Percentiles rank a stretch among this genome's conserved stretches.
These are phyloP conservation scores for Alternaria triticina DNA, from an alignment of 2,329 filamentous ascomycete genomes.

Conservation along the genomic window DNA sequence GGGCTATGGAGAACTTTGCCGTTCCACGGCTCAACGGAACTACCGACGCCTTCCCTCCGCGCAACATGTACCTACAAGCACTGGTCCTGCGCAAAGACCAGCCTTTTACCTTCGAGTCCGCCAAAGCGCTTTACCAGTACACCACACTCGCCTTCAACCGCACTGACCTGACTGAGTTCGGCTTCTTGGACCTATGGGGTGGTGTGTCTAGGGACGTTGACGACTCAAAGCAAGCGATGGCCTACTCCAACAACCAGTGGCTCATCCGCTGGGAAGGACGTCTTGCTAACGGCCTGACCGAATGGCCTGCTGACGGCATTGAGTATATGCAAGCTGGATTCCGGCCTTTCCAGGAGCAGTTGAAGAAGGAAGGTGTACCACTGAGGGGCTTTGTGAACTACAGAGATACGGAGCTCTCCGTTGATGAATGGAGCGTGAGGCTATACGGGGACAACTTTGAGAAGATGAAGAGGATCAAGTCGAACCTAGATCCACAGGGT, in stretches of 20 bases:
- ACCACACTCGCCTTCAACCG: conserved; percentile 19
- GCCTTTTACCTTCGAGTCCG: conserved; percentile 16
- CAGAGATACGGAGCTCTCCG: conserved; percentile 19
- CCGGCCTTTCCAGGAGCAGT: conserved; percentile 20
- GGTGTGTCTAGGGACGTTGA: conserved; percentile 18
- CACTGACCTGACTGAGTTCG: conserved; percentile 19
- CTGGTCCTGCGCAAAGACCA: conserved; percentile 17
- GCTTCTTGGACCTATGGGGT: conserved; percentile 29
- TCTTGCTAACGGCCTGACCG: conserved; percentile 5
- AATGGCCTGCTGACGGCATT: conserved; percentile 24
- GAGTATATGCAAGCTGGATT: conserved; percentile 25
- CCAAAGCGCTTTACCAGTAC: conserved; percentile 15
- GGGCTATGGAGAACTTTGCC: conserved; percentile 18
- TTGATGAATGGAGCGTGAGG: conserved; percentile 23
- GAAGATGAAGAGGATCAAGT: conserved; percentile 23
- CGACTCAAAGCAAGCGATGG: conserved; percentile 20
- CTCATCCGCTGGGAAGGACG: conserved; percentile 28
- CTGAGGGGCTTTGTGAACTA: conserved; percentile 29
- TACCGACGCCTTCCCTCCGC: conserved; percentile 14
- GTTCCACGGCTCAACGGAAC: conserved; percentile 14
- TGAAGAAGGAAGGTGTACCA: conserved; percentile 14
- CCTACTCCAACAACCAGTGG: conserved; percentile 29
- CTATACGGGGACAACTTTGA: conserved; percentile 25
- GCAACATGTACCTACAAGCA: conserved; percentile 23
- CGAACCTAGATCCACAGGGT: conserved; percentile 12